Percentiles rank a stretch among this genome's conserved stretches.
Conservation (phyloP, 2,329 filamentous ascomycete genomes). For the Tolypocladium guangdongense region DNA sequence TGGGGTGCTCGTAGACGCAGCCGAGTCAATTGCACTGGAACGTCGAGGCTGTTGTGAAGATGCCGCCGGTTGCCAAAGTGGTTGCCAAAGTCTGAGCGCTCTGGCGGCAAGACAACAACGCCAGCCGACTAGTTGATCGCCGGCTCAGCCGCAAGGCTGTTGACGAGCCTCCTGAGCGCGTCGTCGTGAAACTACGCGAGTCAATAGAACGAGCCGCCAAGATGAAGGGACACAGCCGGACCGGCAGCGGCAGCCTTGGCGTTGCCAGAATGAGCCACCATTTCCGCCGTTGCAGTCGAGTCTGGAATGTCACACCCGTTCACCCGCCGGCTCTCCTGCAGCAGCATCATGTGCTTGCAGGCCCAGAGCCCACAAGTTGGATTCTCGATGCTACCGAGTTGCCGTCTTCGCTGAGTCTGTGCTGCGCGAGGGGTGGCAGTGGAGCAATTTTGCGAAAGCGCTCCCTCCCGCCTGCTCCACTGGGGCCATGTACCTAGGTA, state of each 20-base stretch:
- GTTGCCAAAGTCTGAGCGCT: too few relatives aligned
- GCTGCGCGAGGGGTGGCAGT: neutral
- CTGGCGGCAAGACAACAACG: neutral
- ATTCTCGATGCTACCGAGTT: neutral
- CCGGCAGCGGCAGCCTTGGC: too few relatives aligned
- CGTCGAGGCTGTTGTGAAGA: too few relatives aligned
- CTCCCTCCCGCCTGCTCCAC: neutral
- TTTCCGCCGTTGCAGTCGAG: neutral
- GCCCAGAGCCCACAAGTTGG: neutral
- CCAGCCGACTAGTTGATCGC: neutral
- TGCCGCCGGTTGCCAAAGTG: too few relatives aligned
- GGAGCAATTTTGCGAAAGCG: neutral
- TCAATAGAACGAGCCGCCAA: neutral
- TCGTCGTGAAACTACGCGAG: neutral
- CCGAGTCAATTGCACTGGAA: too few relatives aligned
- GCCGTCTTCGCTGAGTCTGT: neutral
- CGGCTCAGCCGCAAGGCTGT: neutral
- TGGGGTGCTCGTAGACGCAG: neutral
- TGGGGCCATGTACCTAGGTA: neutral
- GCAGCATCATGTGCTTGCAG: neutral
- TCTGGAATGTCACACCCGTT: neutral
- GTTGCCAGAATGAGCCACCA: too few relatives aligned
- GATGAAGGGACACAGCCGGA: neutral
- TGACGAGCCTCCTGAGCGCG: neutral
- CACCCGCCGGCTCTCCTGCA: neutral